phyloP scores from a whole-genome alignment of 1,284 basidiomycete genomes.

The Ceratorhiza oryzae-sativae region DNA sequence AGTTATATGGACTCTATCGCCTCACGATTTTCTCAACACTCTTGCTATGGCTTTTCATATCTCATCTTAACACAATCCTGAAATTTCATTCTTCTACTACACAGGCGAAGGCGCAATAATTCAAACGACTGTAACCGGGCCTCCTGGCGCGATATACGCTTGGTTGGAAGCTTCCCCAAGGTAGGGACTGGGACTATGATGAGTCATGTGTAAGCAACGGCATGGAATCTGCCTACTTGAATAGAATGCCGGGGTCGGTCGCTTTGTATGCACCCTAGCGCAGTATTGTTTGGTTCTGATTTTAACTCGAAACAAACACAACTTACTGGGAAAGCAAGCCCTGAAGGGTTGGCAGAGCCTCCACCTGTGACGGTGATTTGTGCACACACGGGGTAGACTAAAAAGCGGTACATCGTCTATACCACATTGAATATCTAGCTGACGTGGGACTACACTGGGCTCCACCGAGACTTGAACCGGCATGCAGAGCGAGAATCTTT shows the following conservation, averaged over 20 bases:
- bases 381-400: constrained; percentile 39
- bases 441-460: constrained; percentile 11
- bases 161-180: constrained; percentile 29
- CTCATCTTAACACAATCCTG: too few relatives aligned
- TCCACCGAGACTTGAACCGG: constrained; percentile 24
- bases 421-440: not conserved
- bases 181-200: constrained; percentile 19
- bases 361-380: constrained; percentile 39
- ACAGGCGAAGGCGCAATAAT: not conserved
- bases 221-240: constrained; percentile 3
- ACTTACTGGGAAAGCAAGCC: constrained; percentile 33
- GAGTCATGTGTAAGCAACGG: not conserved
- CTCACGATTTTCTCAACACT: not conserved
- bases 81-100: not conserved
- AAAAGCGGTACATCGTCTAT: not conserved
- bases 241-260: constrained; percentile 28
- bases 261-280: constrained; percentile 32
- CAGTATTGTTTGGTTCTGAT: not conserved
- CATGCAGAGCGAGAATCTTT: constrained; percentile 37
- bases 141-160: constrained; percentile 34
- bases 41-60: too few relatives aligned
- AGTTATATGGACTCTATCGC: not conserved
- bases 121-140: constrained; percentile 18
- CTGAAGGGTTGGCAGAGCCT: constrained; percentile 31
- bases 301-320: not conserved